A percentile compares a stretch with the other conserved stretches of the same genome.
phyloP scores from a whole-genome alignment of 208 protist species.

The Leishmania braziliensis region DNA sequence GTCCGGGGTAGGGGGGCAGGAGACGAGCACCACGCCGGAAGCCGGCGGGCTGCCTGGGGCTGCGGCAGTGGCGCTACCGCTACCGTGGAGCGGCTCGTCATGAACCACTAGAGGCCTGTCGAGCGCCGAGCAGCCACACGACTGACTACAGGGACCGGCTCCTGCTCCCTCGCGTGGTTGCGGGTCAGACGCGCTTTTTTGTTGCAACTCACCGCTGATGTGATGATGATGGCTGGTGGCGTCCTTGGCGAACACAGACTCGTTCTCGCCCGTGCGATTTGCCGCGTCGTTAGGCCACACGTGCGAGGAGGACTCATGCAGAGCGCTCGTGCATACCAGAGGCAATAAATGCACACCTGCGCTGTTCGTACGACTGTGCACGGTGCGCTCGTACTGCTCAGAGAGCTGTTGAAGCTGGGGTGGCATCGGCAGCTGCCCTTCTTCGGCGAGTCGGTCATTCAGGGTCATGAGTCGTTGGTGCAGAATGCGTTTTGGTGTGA shows the following conservation, averaged over 20 bases:
- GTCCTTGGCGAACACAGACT: conserved; percentile 1
- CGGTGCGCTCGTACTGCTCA: conserved; percentile 38
- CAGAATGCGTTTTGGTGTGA: conserved; percentile 3
- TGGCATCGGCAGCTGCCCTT: conserved; percentile 38
- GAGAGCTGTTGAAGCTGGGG: conserved; percentile 36
- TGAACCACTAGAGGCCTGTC: background rate
- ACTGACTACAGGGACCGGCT: background rate
- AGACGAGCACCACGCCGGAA: conserved; percentile 53
- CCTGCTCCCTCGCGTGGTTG: background rate
- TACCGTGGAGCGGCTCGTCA: background rate
- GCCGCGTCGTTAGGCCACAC: background rate
- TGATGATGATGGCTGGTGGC: background rate
- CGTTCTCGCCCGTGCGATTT: background rate
- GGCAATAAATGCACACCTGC: background rate
- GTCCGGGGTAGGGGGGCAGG: conserved; percentile 56
- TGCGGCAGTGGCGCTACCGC: background rate
- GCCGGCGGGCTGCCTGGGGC: background rate
- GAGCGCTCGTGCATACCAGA: background rate
- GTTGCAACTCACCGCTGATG: conserved; percentile 3
- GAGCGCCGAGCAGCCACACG: background rate
- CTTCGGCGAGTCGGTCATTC: conserved; percentile 46
- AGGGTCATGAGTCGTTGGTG: conserved; percentile 43
- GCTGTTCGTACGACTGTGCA: conserved; percentile 20
- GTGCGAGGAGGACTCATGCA: background rate
- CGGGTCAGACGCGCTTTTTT: background rate